Percentiles rank a stretch among this genome's conserved stretches.
Conservation (phyloP, 139 green algal genomes). For the Coelastrella sp. region DNA sequence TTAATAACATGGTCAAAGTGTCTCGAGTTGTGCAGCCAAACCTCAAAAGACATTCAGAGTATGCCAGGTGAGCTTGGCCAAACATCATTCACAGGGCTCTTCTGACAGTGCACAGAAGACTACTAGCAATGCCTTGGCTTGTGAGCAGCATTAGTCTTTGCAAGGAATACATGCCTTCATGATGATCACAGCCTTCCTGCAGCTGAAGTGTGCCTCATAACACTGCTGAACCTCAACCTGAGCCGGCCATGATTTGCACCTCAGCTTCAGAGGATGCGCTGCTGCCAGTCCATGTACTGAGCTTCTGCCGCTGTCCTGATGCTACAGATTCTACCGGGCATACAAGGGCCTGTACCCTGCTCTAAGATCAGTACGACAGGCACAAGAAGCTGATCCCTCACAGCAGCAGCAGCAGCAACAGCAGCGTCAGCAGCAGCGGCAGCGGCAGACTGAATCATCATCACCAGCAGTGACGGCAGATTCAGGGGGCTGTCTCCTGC, state of each 20-base stretch:
- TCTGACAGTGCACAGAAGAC: not conserved
- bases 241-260: no score
- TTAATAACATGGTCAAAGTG: constrained; percentile 70
- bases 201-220: no score
- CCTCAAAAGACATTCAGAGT: constrained; percentile 52
- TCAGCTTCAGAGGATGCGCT: no score
- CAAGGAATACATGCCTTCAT: no score
- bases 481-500: constrained; percentile 9
- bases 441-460: not conserved
- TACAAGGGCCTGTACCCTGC: constrained; percentile 79
- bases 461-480: constrained; percentile 1
- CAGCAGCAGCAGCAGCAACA: constrained; percentile 28
- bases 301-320: not conserved
- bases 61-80: constrained; percentile 42
- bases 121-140: no score
- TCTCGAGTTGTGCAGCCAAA: constrained; percentile 64
- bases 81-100: not conserved
- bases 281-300: not conserved
- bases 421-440: no score
- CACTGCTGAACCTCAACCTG: no score
- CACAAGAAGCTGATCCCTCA: constrained; percentile 46
- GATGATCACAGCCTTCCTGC: no score
- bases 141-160: no score
- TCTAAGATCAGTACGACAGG: constrained; percentile 47
- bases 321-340: constrained; percentile 43